A percentile compares a stretch with the other conserved stretches of the same genome.
Evolutionary conservation across 202 grass and related monocot species (phyloP).

Genomic region (Hordeum pubiflorum): DNA sequence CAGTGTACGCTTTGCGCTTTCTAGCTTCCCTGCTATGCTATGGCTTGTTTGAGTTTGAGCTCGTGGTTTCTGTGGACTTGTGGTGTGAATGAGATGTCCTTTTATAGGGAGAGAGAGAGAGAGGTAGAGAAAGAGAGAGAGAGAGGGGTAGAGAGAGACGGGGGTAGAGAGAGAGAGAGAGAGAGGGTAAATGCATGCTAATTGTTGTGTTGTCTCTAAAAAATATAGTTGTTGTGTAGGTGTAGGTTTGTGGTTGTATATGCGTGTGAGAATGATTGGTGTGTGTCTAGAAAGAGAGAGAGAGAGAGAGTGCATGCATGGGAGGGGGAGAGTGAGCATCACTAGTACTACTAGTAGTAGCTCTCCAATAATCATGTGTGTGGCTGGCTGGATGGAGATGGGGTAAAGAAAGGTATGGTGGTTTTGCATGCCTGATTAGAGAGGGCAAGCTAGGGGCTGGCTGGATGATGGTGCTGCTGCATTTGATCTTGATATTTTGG

Average conservation of each 20-base stretch:
- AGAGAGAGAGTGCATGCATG: neutral
- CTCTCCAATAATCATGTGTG: constrained; percentile 16
- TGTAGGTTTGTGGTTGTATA: constrained; percentile 30
- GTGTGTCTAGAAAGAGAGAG: constrained; percentile 22
- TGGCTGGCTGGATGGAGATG: constrained; percentile 12
- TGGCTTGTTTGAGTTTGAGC: neutral
- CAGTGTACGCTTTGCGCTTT: neutral
- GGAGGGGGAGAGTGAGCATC: constrained; percentile 12
- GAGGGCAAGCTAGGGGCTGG: constrained; percentile 19
- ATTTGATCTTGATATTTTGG: neutral
- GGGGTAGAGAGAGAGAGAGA: no score
- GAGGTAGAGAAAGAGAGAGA: neutral
- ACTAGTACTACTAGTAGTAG: neutral
- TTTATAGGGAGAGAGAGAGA: constrained; percentile 25
- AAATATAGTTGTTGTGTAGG: constrained; percentile 2
- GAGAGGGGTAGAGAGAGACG: no score
- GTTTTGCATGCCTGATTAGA: constrained; percentile 28
- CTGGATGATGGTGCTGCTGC: neutral
- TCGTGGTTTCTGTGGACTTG: constrained; percentile 6
- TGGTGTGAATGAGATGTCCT: constrained; percentile 12
- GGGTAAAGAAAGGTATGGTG: constrained; percentile 3
- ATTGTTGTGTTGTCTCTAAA: constrained; percentile 4
- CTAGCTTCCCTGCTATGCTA: neutral
- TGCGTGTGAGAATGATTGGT: constrained; percentile 39
- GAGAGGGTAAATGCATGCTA: constrained; percentile 4